phyloP scores from a whole-genome alignment of 129 eudicot species.

The Escallonia herrerae region DNA sequence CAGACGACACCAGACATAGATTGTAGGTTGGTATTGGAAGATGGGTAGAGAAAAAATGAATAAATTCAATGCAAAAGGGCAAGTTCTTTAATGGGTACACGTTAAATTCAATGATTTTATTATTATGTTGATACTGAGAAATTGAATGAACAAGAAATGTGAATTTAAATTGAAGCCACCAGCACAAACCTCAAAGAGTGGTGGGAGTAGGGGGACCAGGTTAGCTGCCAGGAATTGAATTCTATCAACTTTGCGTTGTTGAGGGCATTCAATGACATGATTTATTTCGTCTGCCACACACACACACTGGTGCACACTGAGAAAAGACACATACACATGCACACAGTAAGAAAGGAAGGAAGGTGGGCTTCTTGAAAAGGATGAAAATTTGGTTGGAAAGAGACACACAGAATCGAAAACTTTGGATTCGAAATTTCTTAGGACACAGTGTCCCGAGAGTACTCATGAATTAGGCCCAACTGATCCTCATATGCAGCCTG shows the following conservation, averaged over 20 bases:
- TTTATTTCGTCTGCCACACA: slow-evolving; percentile 23
- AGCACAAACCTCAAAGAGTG: slow-evolving; percentile 4
- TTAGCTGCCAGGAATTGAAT: slow-evolving; percentile 40
- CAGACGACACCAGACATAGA: slow-evolving; percentile 12
- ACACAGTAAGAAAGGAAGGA: neutral
- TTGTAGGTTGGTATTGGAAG: slow-evolving; percentile 17
- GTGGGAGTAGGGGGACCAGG: slow-evolving; percentile 28
- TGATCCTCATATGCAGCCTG: too few relatives aligned
- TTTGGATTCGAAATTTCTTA: slow-evolving; percentile 13
- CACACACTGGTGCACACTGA: neutral
- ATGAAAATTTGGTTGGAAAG: slow-evolving; percentile 1
- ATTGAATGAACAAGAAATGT: neutral
- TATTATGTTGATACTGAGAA: neutral
- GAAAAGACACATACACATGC: neutral
- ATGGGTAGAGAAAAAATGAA: neutral
- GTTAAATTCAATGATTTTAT: too few relatives aligned
- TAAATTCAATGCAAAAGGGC: neutral
- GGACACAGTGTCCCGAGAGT: neutral
- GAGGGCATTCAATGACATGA: slow-evolving; percentile 50
- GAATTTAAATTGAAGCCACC: neutral
- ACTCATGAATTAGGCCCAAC: neutral
- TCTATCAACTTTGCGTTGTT: slow-evolving; percentile 35
- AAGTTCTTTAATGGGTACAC: neutral
- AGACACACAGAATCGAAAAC: neutral
- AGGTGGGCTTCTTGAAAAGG: neutral